Evolutionary conservation across 2,329 filamentous ascomycete species (phyloP).

Genomic region (Aspergillus persii): DNA sequence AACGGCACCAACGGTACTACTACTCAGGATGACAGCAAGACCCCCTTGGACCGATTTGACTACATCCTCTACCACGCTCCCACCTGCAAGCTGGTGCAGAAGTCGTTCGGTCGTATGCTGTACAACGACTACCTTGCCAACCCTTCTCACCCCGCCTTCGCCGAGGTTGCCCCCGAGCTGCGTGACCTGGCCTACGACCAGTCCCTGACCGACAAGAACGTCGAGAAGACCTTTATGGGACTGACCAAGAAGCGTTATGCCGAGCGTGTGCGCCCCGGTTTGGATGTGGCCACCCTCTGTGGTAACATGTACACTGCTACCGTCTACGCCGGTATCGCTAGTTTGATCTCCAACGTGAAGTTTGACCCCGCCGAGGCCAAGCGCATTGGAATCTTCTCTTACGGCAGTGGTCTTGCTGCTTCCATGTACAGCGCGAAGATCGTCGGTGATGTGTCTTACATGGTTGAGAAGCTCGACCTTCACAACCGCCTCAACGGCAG

Average conservation of each 20-base stretch:
- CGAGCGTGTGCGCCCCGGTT: slow-evolving; percentile 70
- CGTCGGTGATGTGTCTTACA: slow-evolving; percentile 65
- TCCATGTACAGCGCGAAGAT: slow-evolving; percentile 68
- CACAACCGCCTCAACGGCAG: slow-evolving; percentile 65
- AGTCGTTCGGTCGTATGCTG: slow-evolving; percentile 77
- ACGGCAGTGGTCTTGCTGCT: slow-evolving; percentile 73
- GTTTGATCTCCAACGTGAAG: slow-evolving; percentile 63
- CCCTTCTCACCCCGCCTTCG: slow-evolving; percentile 65
- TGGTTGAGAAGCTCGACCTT: slow-evolving; percentile 68
- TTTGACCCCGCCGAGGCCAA: slow-evolving; percentile 66
- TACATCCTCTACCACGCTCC: slow-evolving; percentile 80
- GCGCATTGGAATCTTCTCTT: slow-evolving; percentile 74
- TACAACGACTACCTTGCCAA: slow-evolving; percentile 82
- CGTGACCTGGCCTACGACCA: slow-evolving; percentile 75
- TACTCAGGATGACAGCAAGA: slow-evolving; percentile 51
- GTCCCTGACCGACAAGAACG: slow-evolving; percentile 74
- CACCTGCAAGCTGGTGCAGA: slow-evolving; percentile 82
- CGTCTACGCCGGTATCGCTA: slow-evolving; percentile 57
- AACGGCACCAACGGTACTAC: slow-evolving; percentile 50
- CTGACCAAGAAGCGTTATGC: slow-evolving; percentile 81
- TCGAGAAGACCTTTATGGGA: slow-evolving; percentile 84
- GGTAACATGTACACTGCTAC: slow-evolving; percentile 64
- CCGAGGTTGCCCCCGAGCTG: slow-evolving; percentile 72
- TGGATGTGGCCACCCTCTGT: slow-evolving; percentile 75
- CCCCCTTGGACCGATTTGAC: slow-evolving; percentile 75